Conservation (phyloP, 148 eudicot species). For the Spergularia bocconei region DNA sequence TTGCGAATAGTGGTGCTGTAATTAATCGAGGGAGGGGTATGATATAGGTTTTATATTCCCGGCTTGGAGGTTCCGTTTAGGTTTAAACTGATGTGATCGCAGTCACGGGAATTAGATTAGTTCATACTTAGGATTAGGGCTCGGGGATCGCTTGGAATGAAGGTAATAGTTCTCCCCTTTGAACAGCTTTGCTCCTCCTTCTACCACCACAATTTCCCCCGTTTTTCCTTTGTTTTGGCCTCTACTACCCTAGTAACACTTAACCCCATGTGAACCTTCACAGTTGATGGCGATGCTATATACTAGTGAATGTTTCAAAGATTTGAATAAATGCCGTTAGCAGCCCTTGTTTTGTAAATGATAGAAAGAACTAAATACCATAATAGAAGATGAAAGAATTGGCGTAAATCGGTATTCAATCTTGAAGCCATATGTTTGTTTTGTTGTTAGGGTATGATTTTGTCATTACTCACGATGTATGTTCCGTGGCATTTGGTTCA, state of each 20-base stretch:
- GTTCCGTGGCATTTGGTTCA: constrained; percentile 4
- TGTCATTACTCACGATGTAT: not conserved
- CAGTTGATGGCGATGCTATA: not conserved
- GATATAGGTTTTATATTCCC: not conserved
- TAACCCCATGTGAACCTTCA: too few relatives aligned
- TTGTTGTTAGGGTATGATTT: not conserved
- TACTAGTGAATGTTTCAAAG: not conserved
- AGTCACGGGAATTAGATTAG: not conserved
- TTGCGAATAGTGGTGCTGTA: not conserved
- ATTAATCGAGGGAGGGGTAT: not conserved
- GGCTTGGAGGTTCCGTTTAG: not conserved
- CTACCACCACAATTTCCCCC: too few relatives aligned
- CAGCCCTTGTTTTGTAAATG: not conserved
- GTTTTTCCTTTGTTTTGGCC: too few relatives aligned
- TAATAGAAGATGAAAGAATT: not conserved
- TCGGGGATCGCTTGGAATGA: not conserved
- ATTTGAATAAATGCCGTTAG: not conserved
- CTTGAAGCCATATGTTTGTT: not conserved
- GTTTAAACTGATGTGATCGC: not conserved
- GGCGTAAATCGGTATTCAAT: not conserved
- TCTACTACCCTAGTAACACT: too few relatives aligned
- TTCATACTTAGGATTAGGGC: not conserved
- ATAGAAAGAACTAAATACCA: not conserved
- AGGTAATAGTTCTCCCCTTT: too few relatives aligned
- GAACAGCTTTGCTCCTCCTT: too few relatives aligned